Base-by-base conservation (phyloP, 345 rosid genomes). In the Gossypium thurberi region DNA sequence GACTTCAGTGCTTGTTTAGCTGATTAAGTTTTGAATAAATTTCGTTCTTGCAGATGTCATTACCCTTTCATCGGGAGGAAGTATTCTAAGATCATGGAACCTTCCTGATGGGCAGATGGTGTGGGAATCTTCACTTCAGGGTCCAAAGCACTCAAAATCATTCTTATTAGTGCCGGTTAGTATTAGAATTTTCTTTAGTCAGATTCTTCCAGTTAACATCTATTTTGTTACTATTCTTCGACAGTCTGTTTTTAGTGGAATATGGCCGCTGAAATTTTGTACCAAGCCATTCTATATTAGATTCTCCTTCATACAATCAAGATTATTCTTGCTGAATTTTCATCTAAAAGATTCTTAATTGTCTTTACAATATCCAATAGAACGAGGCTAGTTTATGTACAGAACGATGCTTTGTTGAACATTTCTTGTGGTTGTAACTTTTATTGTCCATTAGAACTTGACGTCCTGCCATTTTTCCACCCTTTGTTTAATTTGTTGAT, bases 91-190 rank as follows among this genome's bases (percentile, higher is more conserved):
- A 85, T 97, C 98, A 8, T 95, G 99, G 98, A 95, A 92, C 83
- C 99, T 95, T 78, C 98, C 98, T 64, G 98, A 95, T 84, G 98
- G 99, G 60, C 99, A 92, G 78, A 88, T 95, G 97, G 97, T 88
- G 68, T 92, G 99, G 99, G 96, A 92, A 79, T 83, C 96, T 73
- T 81, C 81, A 51, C 84, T 95, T 80, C 83, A 76, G 57, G 89
- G 88, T 9, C 82, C 87, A 12, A 82, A 82, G 74, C 75, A 71
- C 71, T 89, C 97, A 0, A 89, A 88, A 81, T 81, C 97, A 60
- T 77, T 84, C 67, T 73, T 94, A 77, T 78, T 84, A 2, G 88
- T 88, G 44, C 89, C 81, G 82, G 98, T 91, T 72, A 84, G 93
- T 83, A 42, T 51, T 14, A 13, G 50, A 12, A 17, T 37, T 63